A percentile compares a stretch with the other conserved stretches of the same genome.
These are phyloP conservation scores for Cryptococcus depauperatus DNA, from an alignment of 1,284 basidiomycete genomes.

Conservation along the genomic window DNA sequence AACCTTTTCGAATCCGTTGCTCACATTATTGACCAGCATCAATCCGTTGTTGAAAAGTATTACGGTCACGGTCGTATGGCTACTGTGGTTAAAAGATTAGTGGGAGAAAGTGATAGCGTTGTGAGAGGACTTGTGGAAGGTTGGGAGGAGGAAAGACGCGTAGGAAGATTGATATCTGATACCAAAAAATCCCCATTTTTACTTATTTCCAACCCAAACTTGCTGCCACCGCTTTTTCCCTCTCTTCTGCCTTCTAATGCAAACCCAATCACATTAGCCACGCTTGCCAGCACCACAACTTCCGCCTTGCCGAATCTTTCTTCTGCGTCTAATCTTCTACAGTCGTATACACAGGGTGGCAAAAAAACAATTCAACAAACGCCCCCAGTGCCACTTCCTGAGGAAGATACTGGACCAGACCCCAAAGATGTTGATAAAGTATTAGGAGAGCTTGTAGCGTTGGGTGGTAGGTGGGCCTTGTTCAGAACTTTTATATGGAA, in stretches of 20 bases:
- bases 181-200: constrained; percentile 40
- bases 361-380: constrained; percentile 30
- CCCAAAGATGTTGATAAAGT: constrained; percentile 83
- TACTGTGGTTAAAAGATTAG: constrained; percentile 64
- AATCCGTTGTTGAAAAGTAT: constrained; percentile 94
- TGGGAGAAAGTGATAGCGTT: constrained; percentile 80
- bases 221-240: constrained; percentile 33
- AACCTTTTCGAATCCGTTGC: constrained; percentile 90
- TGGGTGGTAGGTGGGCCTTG: constrained; percentile 84
- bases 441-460: constrained; percentile 74
- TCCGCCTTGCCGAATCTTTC: constrained; percentile 44
- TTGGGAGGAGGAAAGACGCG: constrained; percentile 79
- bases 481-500: constrained; percentile 80
- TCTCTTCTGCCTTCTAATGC: constrained; percentile 17
- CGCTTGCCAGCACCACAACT: constrained; percentile 36
- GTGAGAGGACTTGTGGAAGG: constrained; percentile 66
- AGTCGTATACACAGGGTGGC: constrained; percentile 38
- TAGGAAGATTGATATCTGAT: constrained; percentile 43
- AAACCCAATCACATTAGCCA: constrained; percentile 28
- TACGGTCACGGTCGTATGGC: constrained; percentile 83
- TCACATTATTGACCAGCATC: constrained; percentile 92
- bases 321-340: constrained; percentile 36
- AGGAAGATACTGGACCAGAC: constrained; percentile 62
- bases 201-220: constrained; percentile 32
- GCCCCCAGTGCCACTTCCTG: constrained; percentile 34